A percentile compares a stretch with the other conserved stretches of the same genome.
Evolutionary conservation across 257 asterid genomes (phyloP).

Genomic region (Verbena officinalis): DNA sequence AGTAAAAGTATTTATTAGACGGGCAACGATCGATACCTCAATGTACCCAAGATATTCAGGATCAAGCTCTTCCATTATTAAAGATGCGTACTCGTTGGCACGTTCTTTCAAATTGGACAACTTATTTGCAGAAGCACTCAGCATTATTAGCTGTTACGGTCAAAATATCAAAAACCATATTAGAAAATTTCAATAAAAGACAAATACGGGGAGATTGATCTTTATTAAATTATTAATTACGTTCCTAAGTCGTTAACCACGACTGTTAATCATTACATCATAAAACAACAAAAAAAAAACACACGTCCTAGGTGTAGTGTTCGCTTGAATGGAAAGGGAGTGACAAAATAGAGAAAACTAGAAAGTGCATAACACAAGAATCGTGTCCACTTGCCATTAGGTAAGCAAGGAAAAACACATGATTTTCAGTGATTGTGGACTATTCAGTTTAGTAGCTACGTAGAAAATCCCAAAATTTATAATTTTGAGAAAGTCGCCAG

Average conservation of each 20-base stretch:
- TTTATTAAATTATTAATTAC: neutral
- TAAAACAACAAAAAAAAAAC: neutral
- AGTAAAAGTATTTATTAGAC: neutral
- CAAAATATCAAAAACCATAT: constrained; percentile 24
- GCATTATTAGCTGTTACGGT: constrained; percentile 71
- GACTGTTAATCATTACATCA: neutral
- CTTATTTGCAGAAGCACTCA: constrained; percentile 95
- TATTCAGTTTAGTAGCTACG: neutral
- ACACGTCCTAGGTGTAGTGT: neutral
- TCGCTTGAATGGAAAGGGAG: neutral
- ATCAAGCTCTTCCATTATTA: constrained; percentile 95
- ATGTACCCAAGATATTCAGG: constrained; percentile 81
- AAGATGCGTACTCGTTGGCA: constrained; percentile 78
- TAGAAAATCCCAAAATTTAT: too few species aligned
- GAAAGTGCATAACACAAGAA: constrained; percentile 1
- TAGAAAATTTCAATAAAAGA: constrained; percentile 4
- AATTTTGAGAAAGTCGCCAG: too few species aligned
- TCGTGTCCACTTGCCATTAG: constrained; percentile 29
- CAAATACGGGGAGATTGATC: neutral
- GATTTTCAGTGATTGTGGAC: neutral
- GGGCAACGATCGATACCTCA: constrained; percentile 59
- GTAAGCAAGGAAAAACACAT: constrained; percentile 27
- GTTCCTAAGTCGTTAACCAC: constrained; percentile 12
- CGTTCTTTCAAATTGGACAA: constrained; percentile 83
- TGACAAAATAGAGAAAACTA: neutral